Conservation (phyloP, 1,139 yeast species). For the Blastobotrys indianensis region DNA sequence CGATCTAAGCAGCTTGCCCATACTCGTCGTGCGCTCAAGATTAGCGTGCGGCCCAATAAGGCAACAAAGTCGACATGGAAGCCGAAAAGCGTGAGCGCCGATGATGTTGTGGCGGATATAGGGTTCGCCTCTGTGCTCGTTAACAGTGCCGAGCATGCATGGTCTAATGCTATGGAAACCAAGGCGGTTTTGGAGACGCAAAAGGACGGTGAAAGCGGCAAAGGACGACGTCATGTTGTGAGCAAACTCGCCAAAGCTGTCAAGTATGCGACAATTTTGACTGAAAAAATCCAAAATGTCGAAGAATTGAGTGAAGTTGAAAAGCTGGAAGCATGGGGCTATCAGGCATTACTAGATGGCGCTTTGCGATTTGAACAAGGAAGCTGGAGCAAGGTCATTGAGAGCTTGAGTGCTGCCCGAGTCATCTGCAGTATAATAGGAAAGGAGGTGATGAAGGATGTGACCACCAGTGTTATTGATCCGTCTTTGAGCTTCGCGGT, state of each 20-base stretch:
- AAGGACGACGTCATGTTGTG: conserved; percentile 44
- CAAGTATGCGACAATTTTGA: conserved; percentile 41
- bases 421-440: conserved; percentile 46
- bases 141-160: conserved; percentile 59
- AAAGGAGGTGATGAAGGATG: conserved; percentile 46
- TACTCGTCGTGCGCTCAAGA: conserved; percentile 50
- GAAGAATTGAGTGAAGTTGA: conserved; percentile 15
- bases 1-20: conserved; percentile 43
- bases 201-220: conserved; percentile 26
- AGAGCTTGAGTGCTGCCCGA: conserved; percentile 54
- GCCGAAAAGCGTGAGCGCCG: conserved; percentile 34
- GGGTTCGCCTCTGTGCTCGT: conserved; percentile 47
- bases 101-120: conserved; percentile 44
- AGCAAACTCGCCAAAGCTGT: conserved; percentile 67
- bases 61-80: conserved; percentile 32
- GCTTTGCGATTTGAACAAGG: conserved; percentile 50
- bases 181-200: conserved; percentile 53
- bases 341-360: conserved; percentile 57
- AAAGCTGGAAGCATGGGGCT: conserved; percentile 52
- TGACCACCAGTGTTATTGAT: conserved; percentile 57
- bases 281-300: conserved; percentile 34
- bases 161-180: conserved; percentile 62
- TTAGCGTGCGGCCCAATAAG: conserved; percentile 50
- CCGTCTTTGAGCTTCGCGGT: conserved; percentile 60
- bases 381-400: conserved; percentile 51